Base-by-base conservation (phyloP, 768 basidiomycete species). In the Pisolithus sp. region DNA sequence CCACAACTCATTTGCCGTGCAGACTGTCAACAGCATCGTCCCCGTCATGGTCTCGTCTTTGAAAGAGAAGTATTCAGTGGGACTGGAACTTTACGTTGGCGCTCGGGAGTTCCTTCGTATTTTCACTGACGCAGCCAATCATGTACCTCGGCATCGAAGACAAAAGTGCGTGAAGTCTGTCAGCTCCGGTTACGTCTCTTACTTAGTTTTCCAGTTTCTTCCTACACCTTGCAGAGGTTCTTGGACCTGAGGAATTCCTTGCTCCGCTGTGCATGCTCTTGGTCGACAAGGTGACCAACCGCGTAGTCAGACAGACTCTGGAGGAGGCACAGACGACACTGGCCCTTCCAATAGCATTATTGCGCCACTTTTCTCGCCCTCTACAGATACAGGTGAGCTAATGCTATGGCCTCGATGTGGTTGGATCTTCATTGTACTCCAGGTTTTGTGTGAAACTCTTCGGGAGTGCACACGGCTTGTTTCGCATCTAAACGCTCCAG, bases 1-100 rank as follows among this genome's bases (percentile, higher is more conserved):
- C 28, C 3, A 34, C 54, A 13, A 48, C 55, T 37, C 49, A 15
- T 48, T 10, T 54, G 17, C 28, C 34, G 18, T 8, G 4, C 50
- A 95, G 92, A 97, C 96, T 2, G 82, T 98, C 51, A 86, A 95
- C 54, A 88, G 81, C 61, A 93, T 97, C 52, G 86, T 99, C 6
- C 95, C 96, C 2, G 89, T 95, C 28, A 89, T 98, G 83, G 85
- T 85, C 8, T 76, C 83, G 5, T 90, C 91, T 0, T 72, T 95
- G 54, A 86, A 81, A 64, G 67, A 75, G 24, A 72, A 77, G 15
- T 75, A 86, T 50, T 55, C 74, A 1, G 67, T 71, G 7, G 73
- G 76, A 4, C 70, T 87, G 44, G 78, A 83, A 9, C 70, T 95
- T 21, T 82, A 83, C 53, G 74, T 83, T 34, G 82, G 76, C 5